Percentiles rank a stretch among this genome's conserved stretches.
Evolutionary conservation across 2,329 filamentous ascomycete genomes (phyloP).

Genomic region (Zymoseptoria brevis): DNA sequence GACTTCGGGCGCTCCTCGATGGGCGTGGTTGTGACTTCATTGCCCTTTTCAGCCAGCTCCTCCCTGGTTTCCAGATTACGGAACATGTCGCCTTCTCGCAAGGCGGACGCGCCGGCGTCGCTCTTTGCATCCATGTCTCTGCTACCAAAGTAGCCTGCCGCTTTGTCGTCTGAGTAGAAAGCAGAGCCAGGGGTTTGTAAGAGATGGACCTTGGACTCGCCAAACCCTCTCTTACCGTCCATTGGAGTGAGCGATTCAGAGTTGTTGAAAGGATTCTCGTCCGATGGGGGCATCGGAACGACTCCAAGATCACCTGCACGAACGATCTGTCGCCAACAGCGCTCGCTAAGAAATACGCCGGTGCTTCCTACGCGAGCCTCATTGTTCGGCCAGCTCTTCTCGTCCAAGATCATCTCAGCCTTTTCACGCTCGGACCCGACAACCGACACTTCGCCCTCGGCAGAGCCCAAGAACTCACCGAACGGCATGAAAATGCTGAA

Average conservation of each 20-base stretch:
- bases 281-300: constrained; percentile 46
- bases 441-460: constrained; percentile 74
- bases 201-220: constrained; percentile 51
- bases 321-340: constrained; percentile 88
- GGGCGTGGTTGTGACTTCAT: constrained; percentile 81
- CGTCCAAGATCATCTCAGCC: constrained; percentile 81
- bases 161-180: constrained; percentile 67
- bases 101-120: constrained; percentile 83
- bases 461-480: constrained; percentile 83
- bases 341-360: constrained; percentile 89
- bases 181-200: constrained; percentile 46
- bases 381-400: constrained; percentile 84
- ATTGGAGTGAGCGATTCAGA: constrained; percentile 53
- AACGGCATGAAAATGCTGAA: constrained; percentile 95
- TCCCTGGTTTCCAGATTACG: constrained; percentile 89
- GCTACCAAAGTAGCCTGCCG: constrained; percentile 72
- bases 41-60: constrained; percentile 90
- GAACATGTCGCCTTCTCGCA: constrained; percentile 95
- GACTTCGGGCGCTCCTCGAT: constrained; percentile 78
- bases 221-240: constrained; percentile 47
- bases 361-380: constrained; percentile 87
- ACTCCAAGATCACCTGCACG: constrained; percentile 58
- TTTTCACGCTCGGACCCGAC: constrained; percentile 91
- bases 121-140: constrained; percentile 77
- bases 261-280: constrained; percentile 47